Evolutionary conservation across 257 asterid species (phyloP), one percentile per base, ranked within the genome.

Genomic region (Buddleja alternifolia): DNA sequence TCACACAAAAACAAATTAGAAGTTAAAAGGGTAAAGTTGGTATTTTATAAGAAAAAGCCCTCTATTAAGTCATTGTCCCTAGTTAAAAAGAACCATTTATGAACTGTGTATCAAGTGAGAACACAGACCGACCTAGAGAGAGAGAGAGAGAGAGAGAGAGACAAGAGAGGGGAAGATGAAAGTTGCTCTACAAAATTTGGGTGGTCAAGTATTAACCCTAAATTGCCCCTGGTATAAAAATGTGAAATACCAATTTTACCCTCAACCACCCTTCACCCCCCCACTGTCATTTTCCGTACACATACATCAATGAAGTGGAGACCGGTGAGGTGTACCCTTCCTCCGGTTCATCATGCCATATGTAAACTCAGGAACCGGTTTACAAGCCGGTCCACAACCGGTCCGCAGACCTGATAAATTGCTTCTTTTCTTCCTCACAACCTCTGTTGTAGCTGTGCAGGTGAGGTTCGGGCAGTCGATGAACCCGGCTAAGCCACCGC

Each of bases 261-360:
- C 86, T 75, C 69, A 47, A 53, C 72, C 73, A 41, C 66, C 64
- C 57, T 60, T 46, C 65, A 65, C 70, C 47, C 20, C 34, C 36
- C 55, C 60, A 10, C 67, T 37, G 19, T 44, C 63, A 58, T 59
- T n/a, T 41, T 45, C 72, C 74, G 67, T 75, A 66, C 77, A 50
- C 69, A 53, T 20, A 47, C 39, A 29, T 82, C 86, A 88, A 66
- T 78, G 74, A 55, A 85, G 79, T 0, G 95, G 98, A 62, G 98
- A 80, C 71, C 97, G 76, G 40, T 72, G 92, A 11, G 98, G 97
- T 0, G 81, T 85, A 66, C 93, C 84, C 88, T 93, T 90, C 83
- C 98, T 81, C 86, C 96, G 92, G 89, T 73, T 84, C 82, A 73
- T 72, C 73, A 71, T 44, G 36, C 80, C 69, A 72, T 73, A 86